Conservation (phyloP, 345 rosid species). For the Triadica sebifera region DNA sequence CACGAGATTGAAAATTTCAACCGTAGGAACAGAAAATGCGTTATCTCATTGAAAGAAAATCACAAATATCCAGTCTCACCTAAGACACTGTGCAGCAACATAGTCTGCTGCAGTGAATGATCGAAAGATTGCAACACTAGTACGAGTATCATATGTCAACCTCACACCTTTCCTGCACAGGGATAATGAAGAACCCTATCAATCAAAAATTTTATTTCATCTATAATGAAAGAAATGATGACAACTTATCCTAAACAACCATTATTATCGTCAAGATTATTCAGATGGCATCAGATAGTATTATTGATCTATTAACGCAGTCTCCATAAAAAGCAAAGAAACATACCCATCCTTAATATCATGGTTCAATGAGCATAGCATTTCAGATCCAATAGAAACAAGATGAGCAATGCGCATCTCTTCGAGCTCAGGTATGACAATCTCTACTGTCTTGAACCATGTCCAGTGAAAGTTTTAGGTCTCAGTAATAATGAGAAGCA, state of each 20-base stretch:
- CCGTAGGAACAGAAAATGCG: too few species aligned
- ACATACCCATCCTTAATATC: constrained; percentile 70
- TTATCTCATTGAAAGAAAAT: neutral
- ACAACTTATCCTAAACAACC: neutral
- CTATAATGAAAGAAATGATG: neutral
- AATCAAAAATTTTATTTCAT: constrained; percentile 9
- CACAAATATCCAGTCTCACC: constrained; percentile 37
- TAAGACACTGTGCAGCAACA: constrained; percentile 68
- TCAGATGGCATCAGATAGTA: neutral
- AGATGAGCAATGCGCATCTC: constrained; percentile 84
- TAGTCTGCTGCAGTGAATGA: constrained; percentile 79
- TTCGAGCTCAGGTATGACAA: constrained; percentile 75
- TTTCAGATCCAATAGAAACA: constrained; percentile 66
- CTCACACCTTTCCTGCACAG: constrained; percentile 54
- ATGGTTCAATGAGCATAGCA: constrained; percentile 41
- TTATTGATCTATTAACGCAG: neutral
- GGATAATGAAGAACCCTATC: constrained; percentile 16
- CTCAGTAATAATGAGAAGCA: constrained; percentile 3
- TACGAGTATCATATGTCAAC: constrained; percentile 63
- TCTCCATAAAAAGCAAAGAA: constrained; percentile 9
- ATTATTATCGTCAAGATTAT: neutral
- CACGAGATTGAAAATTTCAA: constrained; percentile 6
- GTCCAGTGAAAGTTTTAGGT: constrained; percentile 3
- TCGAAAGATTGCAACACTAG: constrained; percentile 62
- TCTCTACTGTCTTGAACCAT: constrained; percentile 56